Conservation (phyloP, 116 monocot species). For the Iris pallida region DNA sequence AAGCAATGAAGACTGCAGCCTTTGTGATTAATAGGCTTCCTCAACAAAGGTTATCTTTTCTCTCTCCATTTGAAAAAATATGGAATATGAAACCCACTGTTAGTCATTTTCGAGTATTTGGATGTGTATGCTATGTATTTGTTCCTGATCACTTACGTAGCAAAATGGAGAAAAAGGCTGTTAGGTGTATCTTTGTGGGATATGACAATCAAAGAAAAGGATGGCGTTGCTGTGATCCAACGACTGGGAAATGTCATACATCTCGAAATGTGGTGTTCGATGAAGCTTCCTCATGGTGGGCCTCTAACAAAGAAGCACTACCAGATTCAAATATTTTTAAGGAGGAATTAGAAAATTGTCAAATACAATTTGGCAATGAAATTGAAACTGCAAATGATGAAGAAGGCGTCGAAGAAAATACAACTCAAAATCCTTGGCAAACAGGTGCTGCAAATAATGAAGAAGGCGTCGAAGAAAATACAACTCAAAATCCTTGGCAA, state of each 20-base stretch:
- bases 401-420: not conserved
- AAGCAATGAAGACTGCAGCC: not conserved
- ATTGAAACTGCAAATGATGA: not conserved
- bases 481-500: constrained; percentile 3
- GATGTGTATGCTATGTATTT: constrained; percentile 12
- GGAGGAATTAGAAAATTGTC: not conserved
- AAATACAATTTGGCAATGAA: not conserved
- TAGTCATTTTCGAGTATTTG: constrained; percentile 6
- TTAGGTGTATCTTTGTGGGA: constrained; percentile 2
- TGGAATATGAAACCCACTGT: constrained; percentile 4
- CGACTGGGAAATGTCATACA: not conserved
- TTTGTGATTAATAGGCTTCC: constrained; percentile 4
- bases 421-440: too few relatives aligned
- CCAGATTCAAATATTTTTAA: not conserved
- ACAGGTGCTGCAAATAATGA: too few relatives aligned
- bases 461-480: too few relatives aligned
- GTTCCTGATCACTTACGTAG: constrained; percentile 5
- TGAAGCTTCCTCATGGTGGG: constrained; percentile 16
- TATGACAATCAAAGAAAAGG: constrained; percentile 1
- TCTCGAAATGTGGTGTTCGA: constrained; percentile 19
- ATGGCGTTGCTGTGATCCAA: constrained; percentile 3
- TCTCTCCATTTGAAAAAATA: constrained; percentile 5
- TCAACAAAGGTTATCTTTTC: constrained; percentile 5
- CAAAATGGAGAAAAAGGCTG: not conserved
- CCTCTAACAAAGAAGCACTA: not conserved